Percentiles rank a stretch among this genome's conserved stretches.
Evolutionary conservation across 805 yeast species (phyloP).

Genomic region (Grigorovia jiainica): DNA sequence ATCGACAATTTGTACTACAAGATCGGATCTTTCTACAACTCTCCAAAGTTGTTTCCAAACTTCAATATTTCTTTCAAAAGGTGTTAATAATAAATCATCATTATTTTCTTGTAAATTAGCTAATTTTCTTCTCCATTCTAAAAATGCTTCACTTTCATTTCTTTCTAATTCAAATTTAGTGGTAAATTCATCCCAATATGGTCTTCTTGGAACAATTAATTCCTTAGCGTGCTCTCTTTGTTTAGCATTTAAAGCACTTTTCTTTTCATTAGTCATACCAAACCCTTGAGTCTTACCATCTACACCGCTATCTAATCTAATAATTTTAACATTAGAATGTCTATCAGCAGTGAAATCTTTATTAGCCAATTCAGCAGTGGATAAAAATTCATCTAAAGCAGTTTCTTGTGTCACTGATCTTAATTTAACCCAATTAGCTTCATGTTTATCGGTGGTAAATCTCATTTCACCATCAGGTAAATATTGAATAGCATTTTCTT

Average conservation of each 20-base stretch:
- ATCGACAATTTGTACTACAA: slow-evolving; percentile 94
- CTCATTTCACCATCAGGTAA: slow-evolving; percentile 84
- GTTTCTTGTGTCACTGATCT: slow-evolving; percentile 92
- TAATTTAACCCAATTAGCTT: slow-evolving; percentile 81
- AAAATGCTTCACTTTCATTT: slow-evolving; percentile 80
- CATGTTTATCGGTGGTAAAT: slow-evolving; percentile 75
- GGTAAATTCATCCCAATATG: slow-evolving; percentile 68
- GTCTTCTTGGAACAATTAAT: slow-evolving; percentile 88
- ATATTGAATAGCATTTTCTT: slow-evolving; percentile 58
- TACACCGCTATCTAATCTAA: slow-evolving; percentile 50
- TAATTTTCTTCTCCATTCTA: slow-evolving; percentile 88
- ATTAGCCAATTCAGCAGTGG: slow-evolving; percentile 92
- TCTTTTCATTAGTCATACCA: slow-evolving; percentile 58
- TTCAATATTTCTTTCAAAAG: slow-evolving; percentile 93
- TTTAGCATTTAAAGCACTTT: slow-evolving; percentile 45
- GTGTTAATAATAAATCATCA: slow-evolving; percentile 75
- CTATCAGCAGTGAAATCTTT: slow-evolving; percentile 93
- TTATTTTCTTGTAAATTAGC: slow-evolving; percentile 78
- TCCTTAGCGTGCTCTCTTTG: slow-evolving; percentile 60
- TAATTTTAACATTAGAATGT: slow-evolving; percentile 71
- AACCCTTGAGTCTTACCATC: slow-evolving; percentile 43
- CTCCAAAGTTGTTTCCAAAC: slow-evolving; percentile 99
- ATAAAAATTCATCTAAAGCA: slow-evolving; percentile 86
- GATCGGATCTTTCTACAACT: slow-evolving; percentile 89
- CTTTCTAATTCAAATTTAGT: slow-evolving; percentile 72